Percentiles rank a stretch among this genome's conserved stretches.
These are phyloP conservation scores for Diaporthe nobilis DNA, from an alignment of 2,329 filamentous ascomycete genomes.

Conservation along the genomic window DNA sequence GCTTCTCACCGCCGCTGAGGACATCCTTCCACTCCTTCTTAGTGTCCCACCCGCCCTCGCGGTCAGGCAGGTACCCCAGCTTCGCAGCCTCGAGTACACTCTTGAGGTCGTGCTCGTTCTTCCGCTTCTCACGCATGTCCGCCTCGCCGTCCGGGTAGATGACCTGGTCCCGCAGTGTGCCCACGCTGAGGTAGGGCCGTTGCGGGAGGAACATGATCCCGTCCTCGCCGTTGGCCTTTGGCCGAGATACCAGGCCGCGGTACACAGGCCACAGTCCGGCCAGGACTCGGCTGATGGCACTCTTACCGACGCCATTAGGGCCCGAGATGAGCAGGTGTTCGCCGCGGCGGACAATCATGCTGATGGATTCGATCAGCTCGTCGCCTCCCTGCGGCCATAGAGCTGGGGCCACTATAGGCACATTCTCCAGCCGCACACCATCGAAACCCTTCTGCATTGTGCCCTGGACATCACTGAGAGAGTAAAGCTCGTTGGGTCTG, in stretches of 20 bases:
- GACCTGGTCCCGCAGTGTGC: conserved; percentile 94
- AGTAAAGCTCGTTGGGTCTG: conserved; percentile 84
- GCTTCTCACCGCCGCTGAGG: conserved; percentile 96
- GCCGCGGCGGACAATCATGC: conserved; percentile 89
- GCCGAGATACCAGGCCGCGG: conserved; percentile 89
- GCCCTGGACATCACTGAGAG: conserved; percentile 90
- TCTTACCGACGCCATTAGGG: conserved; percentile 95
- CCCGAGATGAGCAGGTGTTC: conserved; percentile 96
- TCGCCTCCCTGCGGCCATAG: conserved; percentile 93
- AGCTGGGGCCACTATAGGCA: conserved; percentile 90
- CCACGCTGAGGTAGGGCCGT: conserved; percentile 90
- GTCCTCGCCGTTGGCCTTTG: conserved; percentile 83
- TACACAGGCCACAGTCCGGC: conserved; percentile 97
- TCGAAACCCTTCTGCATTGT: conserved; percentile 96
- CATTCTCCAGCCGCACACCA: conserved; percentile 91
- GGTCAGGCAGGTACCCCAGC: conserved; percentile 89
- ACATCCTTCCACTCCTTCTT: conserved; percentile 99
- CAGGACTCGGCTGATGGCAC: conserved; percentile 86
- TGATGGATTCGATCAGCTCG: conserved; percentile 89
- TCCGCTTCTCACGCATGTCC: conserved; percentile 89
- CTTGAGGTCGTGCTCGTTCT: conserved; percentile 83
- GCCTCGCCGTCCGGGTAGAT: conserved; percentile 97
- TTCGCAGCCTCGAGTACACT: conserved; percentile 85
- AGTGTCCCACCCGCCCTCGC: conserved; percentile 97
- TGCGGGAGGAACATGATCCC: conserved; percentile 99